Conservation (phyloP, 148 eudicot species). For the Spergularia bocconei region DNA sequence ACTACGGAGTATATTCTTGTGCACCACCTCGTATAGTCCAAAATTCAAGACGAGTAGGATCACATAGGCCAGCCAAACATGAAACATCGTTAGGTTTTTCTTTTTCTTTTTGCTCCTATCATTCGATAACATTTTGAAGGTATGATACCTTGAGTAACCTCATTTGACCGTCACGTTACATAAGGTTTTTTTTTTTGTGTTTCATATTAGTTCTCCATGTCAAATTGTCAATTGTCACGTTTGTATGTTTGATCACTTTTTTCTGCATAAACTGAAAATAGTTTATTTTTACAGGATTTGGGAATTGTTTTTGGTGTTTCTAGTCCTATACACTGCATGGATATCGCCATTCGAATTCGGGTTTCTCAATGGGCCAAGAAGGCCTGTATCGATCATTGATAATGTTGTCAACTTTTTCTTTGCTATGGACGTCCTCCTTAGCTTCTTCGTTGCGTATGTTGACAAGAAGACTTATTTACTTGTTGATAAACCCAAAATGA, state of each 20-base stretch:
- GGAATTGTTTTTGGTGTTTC: conserved; percentile 52
- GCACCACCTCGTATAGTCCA: too few relatives aligned
- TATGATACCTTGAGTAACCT: too few relatives aligned
- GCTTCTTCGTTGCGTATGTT: conserved; percentile 67
- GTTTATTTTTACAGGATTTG: conserved; percentile 41
- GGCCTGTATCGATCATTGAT: conserved; percentile 43
- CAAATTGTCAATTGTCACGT: too few relatives aligned
- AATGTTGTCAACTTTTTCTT: conserved; percentile 66
- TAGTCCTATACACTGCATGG: conserved; percentile 75
- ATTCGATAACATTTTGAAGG: too few relatives aligned
- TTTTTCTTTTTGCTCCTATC: too few relatives aligned
- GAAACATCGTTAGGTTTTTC: too few relatives aligned
- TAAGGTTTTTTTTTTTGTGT: too few relatives aligned
- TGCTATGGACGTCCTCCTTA: conserved; percentile 54
- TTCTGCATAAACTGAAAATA: background rate
- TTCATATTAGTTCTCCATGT: too few relatives aligned
- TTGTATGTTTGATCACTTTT: background rate
- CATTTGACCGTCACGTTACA: too few relatives aligned
- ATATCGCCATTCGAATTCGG: conserved; percentile 71
- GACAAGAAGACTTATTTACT: conserved; percentile 50
- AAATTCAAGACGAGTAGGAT: too few relatives aligned
- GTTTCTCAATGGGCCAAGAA: conserved; percentile 39
- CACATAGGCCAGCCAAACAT: too few relatives aligned
- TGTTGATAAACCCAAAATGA: conserved; percentile 47
- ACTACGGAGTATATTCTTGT: too few relatives aligned